Conservation (phyloP, 2,329 filamentous ascomycete species). For the Diaporthe sp. region DNA sequence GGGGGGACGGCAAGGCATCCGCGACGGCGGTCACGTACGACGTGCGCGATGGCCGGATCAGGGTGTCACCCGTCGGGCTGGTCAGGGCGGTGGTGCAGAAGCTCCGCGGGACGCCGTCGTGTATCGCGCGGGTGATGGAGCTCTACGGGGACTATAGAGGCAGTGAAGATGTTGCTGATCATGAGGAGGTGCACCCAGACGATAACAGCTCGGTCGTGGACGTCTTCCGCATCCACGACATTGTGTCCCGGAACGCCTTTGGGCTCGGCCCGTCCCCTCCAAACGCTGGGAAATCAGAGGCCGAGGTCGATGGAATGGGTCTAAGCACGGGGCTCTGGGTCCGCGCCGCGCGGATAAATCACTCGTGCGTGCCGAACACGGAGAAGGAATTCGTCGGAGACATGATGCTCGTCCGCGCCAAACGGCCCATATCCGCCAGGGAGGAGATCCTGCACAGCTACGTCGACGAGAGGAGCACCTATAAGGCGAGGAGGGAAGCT, state of each 20-base stretch:
- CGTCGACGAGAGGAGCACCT: neutral
- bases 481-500: neutral
- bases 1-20: neutral
- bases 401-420: slow-evolving; percentile 52
- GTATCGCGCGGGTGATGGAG: neutral
- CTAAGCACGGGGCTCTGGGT: neutral
- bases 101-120: slow-evolving; percentile 4
- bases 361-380: slow-evolving; percentile 50
- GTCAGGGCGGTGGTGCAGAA: slow-evolving; percentile 13
- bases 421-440: slow-evolving; percentile 52
- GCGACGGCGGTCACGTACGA: neutral
- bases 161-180: neutral
- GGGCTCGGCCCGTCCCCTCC: neutral
- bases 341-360: slow-evolving; percentile 49
- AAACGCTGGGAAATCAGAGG: neutral
- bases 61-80: slow-evolving; percentile 2
- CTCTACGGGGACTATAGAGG: neutral
- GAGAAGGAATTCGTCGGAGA: slow-evolving; percentile 51
- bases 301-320: neutral
- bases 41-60: slow-evolving; percentile 5
- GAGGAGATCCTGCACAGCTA: slow-evolving; percentile 52
- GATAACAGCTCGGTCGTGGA: neutral
- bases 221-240: slow-evolving; percentile 1
- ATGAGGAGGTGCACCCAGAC: neutral
- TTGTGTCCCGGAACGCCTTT: slow-evolving; percentile 11